Evolutionary conservation across 2,329 filamentous ascomycete genomes (phyloP), one percentile per base, ranked within the genome.

Genomic region (Colletotrichum lupini): DNA sequence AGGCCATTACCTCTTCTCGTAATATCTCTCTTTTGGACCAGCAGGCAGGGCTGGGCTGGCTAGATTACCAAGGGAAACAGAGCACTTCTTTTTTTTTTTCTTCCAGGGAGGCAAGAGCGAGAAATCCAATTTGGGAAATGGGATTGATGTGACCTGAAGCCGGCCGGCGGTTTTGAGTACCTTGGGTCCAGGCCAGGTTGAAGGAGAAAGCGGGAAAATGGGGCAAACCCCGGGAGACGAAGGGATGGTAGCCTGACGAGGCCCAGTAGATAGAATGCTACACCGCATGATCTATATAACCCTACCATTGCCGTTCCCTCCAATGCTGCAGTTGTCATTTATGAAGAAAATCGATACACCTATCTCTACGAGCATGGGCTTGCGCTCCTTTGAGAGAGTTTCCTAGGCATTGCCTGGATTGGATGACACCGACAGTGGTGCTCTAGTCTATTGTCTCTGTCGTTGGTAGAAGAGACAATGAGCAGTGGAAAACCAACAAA

Each of bases 221-320:
- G 30, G 14, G 30, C 26, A 63, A 28, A 52, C 11, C 19, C 26
- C 46, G 14, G 8, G 5, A 42, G 37, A 42, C 37, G 16, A 35
- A 28, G 2, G 26, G 42, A 49, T 19, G 42, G 19, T 22, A 22
- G 8, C 42, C 42, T n/a, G 42, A 49, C 19, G 7, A 49, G 42
- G 61, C 35, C 35, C 63, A 67, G 56, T 42, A 35, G 35, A 67
- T 67, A 67, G 68, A 71, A 71, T 71, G 68, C 68, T 37, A 57
- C 49, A 56, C 56, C 63, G 46, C 26, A 56, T 61, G 26, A 69
- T 28, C 22, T 14, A 49, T 35, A 16, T 49, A 59, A 59, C 37
- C 37, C 37, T 35, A 49, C 26, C 32, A 32, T 49, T 26, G n/a
- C 16, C 58, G 55, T 35, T 58, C 35, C 58, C 58, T 37, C 22